Evolutionary conservation across 2,329 filamentous ascomycete species (phyloP), one percentile per base, ranked within the genome.

Genomic region (Botryosphaeria agaves): DNA sequence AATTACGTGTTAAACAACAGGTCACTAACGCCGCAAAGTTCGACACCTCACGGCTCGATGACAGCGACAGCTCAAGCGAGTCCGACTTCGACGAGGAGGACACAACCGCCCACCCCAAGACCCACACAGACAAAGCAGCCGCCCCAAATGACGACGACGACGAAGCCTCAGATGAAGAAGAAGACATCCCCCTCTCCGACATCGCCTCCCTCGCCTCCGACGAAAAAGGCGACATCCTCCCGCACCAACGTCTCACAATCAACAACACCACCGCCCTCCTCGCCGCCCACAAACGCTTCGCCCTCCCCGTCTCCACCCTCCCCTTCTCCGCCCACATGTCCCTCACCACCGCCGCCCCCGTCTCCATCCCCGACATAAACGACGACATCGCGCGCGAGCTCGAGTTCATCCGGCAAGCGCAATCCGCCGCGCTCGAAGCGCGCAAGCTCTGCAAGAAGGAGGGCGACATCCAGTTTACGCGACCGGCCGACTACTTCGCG

Each of bases 401-500:
- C 20, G 80, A 83, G 29, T 92, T 98, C 60, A 91, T 93, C 65
- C 75, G 78, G 43, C 85, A 95, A 59, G 79, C 78, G 28, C 70
- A 92, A 23, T 73, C 80, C 20, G 83, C 83, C 1, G 83, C 77
- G 3, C 70, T 75, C 39, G 60, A 71, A 36, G 89, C 72, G 2
- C 77, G 87, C 33, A 53, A 61, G n/a, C 61, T 75, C 37, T 66
- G 98, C 15, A 77, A 80, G 48, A 75, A 77, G 38, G 87, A 94
- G 54, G 77, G 77, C 6, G 8, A 16, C 25, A 68, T 87, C 1
- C 71, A 80, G 5, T 98, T 98, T 58, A 77, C 82, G 17, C 71
- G 89, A 7, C 89, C 89, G 3, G 76, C 72, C 33, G 89, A 98
- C 59, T 98, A 92, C 61, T 98, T 98, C 46, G 89, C 89, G 26